A percentile compares a stretch with the other conserved stretches of the same genome.
Conservation (phyloP, 495 filamentous ascomycete genomes). For the Poronia punctata region DNA sequence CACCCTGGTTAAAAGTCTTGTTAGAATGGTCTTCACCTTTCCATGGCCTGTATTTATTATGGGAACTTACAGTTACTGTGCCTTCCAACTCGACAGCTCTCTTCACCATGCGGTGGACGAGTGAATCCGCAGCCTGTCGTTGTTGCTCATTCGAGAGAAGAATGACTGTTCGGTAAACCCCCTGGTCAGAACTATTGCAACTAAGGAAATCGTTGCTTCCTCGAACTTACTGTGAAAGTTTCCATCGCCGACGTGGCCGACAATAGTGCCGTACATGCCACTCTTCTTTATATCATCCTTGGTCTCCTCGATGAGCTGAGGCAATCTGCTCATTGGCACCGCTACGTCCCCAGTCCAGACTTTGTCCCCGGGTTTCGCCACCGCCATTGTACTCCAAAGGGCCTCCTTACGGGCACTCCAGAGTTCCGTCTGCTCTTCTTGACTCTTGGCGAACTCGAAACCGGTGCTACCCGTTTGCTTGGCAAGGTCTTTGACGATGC, state of each 20-base stretch:
- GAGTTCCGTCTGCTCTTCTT: conserved; percentile 64
- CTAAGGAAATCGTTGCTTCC: background rate
- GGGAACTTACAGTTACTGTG: conserved; percentile 56
- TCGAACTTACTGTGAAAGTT: conserved; percentile 64
- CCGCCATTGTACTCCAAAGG: conserved; percentile 64
- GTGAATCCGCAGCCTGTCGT: conserved; percentile 54
- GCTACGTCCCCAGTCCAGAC: conserved; percentile 85
- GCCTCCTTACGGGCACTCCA: conserved; percentile 88
- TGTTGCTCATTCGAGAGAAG: conserved; percentile 64
- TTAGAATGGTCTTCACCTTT: too few species aligned
- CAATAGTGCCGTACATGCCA: conserved; percentile 65
- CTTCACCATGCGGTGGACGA: conserved; percentile 80
- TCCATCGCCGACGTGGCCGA: conserved; percentile 77
- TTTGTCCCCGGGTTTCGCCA: conserved; percentile 50
- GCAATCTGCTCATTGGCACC: conserved; percentile 65
- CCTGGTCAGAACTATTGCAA: conserved; percentile 11
- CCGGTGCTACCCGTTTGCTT: conserved; percentile 51
- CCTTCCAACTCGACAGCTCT: conserved; percentile 76
- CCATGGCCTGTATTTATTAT: background rate
- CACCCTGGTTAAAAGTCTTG: conserved; percentile 50
- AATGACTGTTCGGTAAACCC: conserved; percentile 59
- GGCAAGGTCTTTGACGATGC: conserved; percentile 61
- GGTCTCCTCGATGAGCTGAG: conserved; percentile 72
- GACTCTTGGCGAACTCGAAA: conserved; percentile 73
- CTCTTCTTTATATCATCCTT: conserved; percentile 61